Percentiles rank a stretch among this genome's conserved stretches.
These are phyloP conservation scores for Apiospora sp. DNA, from an alignment of 2,329 filamentous ascomycete species.

Conservation along the genomic window DNA sequence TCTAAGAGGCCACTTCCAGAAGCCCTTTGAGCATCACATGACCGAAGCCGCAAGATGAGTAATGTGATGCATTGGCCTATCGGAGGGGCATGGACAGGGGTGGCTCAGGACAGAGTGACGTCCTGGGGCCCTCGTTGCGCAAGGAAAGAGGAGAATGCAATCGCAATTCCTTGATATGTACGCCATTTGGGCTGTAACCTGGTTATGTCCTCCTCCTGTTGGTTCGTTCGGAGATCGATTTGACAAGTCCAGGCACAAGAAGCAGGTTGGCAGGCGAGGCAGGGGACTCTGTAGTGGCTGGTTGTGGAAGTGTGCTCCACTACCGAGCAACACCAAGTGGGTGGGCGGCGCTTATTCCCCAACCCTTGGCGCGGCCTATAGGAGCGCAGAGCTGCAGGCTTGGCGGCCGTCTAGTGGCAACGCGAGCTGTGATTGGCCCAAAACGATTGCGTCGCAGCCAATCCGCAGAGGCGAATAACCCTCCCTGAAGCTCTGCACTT, in stretches of 20 bases:
- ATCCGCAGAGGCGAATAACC: constrained; percentile 13
- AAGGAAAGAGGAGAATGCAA: neutral
- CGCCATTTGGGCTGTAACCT: constrained; percentile 8
- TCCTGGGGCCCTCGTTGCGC: neutral
- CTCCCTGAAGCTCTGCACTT: neutral
- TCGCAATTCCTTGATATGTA: neutral
- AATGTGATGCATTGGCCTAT: constrained; percentile 23
- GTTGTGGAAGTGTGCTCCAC: neutral
- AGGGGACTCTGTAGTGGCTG: neutral
- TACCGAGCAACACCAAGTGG: neutral
- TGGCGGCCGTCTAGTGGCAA: constrained; percentile 9
- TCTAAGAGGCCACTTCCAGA: constrained; percentile 21
- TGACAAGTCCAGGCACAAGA: neutral
- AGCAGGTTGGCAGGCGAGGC: neutral
- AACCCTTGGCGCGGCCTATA: constrained; percentile 14
- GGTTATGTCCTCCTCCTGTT: neutral
- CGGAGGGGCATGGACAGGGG: neutral
- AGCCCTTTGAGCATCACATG: constrained; percentile 13
- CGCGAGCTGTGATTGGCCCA: constrained; percentile 5
- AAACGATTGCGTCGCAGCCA: constrained; percentile 7
- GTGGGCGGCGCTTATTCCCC: constrained; percentile 17
- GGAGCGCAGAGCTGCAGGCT: neutral
- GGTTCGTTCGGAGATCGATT: neutral
- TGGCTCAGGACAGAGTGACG: neutral
- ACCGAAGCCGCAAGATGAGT: constrained; percentile 21